Evolutionary conservation across 768 basidiomycete species (phyloP), one percentile per base, ranked within the genome.

Genomic region (Tephrocybe rancida): DNA sequence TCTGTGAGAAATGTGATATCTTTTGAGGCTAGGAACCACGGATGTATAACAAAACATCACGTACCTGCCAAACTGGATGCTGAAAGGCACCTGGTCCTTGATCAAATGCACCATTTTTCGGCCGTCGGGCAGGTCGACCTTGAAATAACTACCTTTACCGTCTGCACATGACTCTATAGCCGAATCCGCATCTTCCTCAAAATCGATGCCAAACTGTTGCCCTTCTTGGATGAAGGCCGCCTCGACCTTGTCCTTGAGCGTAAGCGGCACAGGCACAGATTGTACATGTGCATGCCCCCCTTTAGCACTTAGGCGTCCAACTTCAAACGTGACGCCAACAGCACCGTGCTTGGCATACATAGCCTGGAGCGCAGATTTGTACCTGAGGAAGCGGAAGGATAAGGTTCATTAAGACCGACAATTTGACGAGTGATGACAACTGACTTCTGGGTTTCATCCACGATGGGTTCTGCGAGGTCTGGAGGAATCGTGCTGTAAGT

Each of bases 231-330:
- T 61, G 68, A 98, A 98, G 10, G 84, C 78, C 10, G 80, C 72
- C 66, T 88, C 88, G 10, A 96, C 81, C 54, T 81, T 75, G 44
- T 81, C 76, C 57, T 83, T 72, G 34, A 91, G 67, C 37, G 76
- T 75, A n/a, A 70, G 57, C 0, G 94, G 92, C 5, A 95, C 69
- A 22, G 95, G 92, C 1, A 92, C 81, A 30, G 81, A 86, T 67
- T 98, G 97, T 7, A 97, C 76, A 70, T 98, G 96, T 13, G 94
- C 95, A 64, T 99, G 97, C 0, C 95, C 96, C 9, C 94, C 95
- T 70, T 90, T 90, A 2, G 87, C 83, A 52, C 83, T 83, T 38
- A 94, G 68, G 7, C 95, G 82, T 11, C 88, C 92, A 19, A 98
- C 86, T 71, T 98, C 97, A 62, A 95, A 98, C 34, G 84, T 77